These are phyloP conservation scores for Barbatosphaeria neglecta DNA, from an alignment of 495 filamentous ascomycete genomes.

Conservation along the genomic window DNA sequence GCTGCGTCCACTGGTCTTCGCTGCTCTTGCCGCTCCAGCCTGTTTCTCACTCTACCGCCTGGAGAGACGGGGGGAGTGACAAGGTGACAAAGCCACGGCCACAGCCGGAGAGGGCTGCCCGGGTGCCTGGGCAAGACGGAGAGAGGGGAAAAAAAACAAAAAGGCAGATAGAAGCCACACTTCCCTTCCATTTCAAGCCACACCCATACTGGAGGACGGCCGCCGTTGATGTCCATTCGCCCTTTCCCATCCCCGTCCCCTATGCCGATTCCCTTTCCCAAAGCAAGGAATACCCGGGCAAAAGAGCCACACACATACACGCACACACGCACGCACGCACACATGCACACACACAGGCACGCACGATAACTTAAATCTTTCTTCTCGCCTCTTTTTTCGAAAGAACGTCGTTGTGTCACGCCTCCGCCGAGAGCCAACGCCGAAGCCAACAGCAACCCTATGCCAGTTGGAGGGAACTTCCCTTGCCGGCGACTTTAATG, in stretches of 20 bases:
- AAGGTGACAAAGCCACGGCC: background rate
- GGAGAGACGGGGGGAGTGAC: background rate
- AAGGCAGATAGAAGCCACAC: background rate
- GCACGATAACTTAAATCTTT: no score
- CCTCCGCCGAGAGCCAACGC: background rate
- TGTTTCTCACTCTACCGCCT: no score
- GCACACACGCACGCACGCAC: background rate
- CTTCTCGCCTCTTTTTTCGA: no score
- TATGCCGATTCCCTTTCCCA: constrained; percentile 1
- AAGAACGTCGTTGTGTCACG: background rate
- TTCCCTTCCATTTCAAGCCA: background rate
- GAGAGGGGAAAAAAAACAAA: background rate
- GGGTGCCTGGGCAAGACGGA: background rate
- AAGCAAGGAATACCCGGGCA: background rate
- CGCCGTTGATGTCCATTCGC: background rate
- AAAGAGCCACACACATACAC: background rate
- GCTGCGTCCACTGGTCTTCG: background rate
- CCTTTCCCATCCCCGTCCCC: background rate
- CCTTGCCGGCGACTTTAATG: constrained; percentile 27
- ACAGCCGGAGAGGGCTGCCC: background rate
- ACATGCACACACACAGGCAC: no score
- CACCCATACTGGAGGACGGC: background rate
- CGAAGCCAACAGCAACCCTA: constrained; percentile 8
- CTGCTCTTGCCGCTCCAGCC: no score
- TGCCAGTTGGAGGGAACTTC: background rate